Conservation (phyloP, 1,284 basidiomycete genomes). For the Rhodotorula sp. region DNA sequence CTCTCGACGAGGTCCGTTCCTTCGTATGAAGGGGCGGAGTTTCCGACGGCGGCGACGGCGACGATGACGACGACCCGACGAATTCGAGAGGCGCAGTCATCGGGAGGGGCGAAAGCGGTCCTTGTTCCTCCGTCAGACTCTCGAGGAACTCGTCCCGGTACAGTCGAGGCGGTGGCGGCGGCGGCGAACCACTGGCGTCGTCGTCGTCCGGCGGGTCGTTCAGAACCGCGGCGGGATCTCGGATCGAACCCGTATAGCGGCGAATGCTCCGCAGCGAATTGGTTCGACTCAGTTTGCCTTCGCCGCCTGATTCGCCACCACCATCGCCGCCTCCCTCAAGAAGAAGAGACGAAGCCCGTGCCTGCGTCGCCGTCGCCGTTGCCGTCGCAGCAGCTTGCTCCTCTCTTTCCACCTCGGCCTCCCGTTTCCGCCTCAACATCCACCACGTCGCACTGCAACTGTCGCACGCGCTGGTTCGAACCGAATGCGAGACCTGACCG, state of each 20-base stretch:
- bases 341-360: too few relatives aligned
- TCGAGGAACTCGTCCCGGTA: too few relatives aligned
- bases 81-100: not conserved
- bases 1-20: not conserved
- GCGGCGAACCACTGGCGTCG: not conserved
- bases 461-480: constrained; percentile 89
- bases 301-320: not conserved
- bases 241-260: not conserved
- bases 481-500: constrained; percentile 90
- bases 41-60: not conserved
- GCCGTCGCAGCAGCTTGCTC: not conserved
- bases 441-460: constrained; percentile 91
- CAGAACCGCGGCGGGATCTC: not conserved
- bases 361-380: not conserved
- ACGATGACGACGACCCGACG: not conserved
- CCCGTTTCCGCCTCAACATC: constrained; percentile 70
- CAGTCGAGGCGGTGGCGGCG: not conserved
- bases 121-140: not conserved
- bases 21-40: not conserved
- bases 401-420: constrained; percentile 37
- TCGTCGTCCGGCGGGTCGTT: constrained; percentile 1
- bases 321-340: not conserved
- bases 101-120: not conserved
- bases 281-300: constrained; percentile 6
- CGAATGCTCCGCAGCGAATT: not conserved